Conservation (phyloP, 306 rosid species). For the Cucurbita moschata region DNA sequence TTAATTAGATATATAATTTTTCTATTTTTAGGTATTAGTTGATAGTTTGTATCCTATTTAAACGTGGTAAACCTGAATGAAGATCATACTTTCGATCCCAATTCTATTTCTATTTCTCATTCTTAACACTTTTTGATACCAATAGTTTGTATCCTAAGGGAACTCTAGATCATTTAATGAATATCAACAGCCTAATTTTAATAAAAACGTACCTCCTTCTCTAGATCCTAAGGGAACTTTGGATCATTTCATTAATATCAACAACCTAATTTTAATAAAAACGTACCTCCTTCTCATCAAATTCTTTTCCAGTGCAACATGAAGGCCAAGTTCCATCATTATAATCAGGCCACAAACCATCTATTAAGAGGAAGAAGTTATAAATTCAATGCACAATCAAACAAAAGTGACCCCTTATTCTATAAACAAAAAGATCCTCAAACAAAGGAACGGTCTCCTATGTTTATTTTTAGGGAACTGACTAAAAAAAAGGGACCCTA, state of each 20-base stretch:
- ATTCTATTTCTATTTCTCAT: no score
- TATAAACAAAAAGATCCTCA: background rate
- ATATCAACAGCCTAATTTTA: background rate
- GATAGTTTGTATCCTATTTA: no score
- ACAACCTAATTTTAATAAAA: background rate
- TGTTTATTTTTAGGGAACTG: background rate
- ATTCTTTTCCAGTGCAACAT: constrained; percentile 47
- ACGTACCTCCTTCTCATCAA: constrained; percentile 61
- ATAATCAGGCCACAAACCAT: constrained; percentile 96
- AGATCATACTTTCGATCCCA: no score
- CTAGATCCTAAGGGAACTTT: background rate
- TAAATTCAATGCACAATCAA: background rate
- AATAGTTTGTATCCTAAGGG: background rate
- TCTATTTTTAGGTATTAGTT: no score
- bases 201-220: constrained; percentile 41
- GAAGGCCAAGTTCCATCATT: constrained; percentile 95
- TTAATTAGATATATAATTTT: no score
- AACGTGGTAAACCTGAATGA: no score
- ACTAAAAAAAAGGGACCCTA: background rate
- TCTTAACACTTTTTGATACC: no score
- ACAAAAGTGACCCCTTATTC: background rate
- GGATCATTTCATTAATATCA: background rate
- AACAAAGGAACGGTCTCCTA: background rate
- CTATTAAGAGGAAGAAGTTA: constrained; percentile 22
- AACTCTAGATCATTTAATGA: background rate